Evolutionary conservation across 2,329 filamentous ascomycete species (phyloP), one percentile per base, ranked within the genome.

Genomic region (Monosporascus ibericus): DNA sequence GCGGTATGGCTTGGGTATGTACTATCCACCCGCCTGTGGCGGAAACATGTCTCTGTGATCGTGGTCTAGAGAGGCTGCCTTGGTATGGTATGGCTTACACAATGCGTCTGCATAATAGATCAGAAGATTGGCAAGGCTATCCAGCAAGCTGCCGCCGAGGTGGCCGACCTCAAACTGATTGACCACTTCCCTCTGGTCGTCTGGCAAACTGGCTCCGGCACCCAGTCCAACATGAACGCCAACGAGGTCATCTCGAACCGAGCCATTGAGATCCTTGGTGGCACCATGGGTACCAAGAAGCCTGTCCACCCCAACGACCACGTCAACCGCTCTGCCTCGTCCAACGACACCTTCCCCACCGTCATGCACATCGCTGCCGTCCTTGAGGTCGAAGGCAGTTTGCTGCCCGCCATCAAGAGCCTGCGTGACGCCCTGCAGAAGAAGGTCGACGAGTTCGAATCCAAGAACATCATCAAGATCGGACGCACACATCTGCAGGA

Each of bases 201-300:
- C 68, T 99, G 94, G 94, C 94, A 99, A 80, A 99, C 94, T 51
- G 94, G 94, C 59, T 97, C 94, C 48, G 94, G 94, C 69, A 97
- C 94, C 30, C 94, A 97, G 80, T 96, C 92, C 72, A 97, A 96
- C 84, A 97, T 97, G 94, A 99, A 99, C 78, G 92, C 92, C 70
- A 99, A 99, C 79, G 94, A 99, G 74, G 94, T 99, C 74, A 97
- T 99, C 74, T 96, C 92, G 60, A 99, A 97, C 83, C 90, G 94
- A 61, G 94, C 94, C 60, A 97, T 97, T 73, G 92, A 97, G 79
- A 95, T 97, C 59, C 82, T 97, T 50, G 94, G 94, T 63, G 94
- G 94, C 65, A 81, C 81, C 60, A 96, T 91, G 89, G 94, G 94
- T 64, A 86, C 79, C 82, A 97, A 97, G 86, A 96, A 95, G 80